Percentiles rank a stretch among this genome's conserved stretches.
phyloP scores from a whole-genome alignment of 2,329 filamentous ascomycete genomes.

The Neonectria ditissima region DNA sequence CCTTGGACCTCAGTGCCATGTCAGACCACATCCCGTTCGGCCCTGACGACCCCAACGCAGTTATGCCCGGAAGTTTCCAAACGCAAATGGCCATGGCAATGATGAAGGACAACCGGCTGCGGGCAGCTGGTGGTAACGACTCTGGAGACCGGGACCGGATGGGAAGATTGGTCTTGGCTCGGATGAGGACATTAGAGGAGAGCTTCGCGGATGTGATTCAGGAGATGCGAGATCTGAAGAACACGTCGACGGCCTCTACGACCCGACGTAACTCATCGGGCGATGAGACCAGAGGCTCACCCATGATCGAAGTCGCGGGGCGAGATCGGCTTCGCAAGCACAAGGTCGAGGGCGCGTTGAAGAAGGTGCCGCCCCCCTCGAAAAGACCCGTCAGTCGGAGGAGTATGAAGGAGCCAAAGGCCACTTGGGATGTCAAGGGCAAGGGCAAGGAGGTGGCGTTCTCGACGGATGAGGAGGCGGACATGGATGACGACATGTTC shows the following conservation, averaged over 20 bases:
- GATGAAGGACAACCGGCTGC: slow-evolving; percentile 67
- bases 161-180: slow-evolving; percentile 83
- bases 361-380: slow-evolving; percentile 43
- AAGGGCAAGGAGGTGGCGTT: slow-evolving; percentile 62
- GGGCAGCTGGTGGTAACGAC: slow-evolving; percentile 54
- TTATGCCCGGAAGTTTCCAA: slow-evolving; percentile 80
- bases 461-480: slow-evolving; percentile 52
- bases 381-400: slow-evolving; percentile 54
- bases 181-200: slow-evolving; percentile 94
- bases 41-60: slow-evolving; percentile 70
- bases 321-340: slow-evolving; percentile 43
- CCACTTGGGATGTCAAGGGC: slow-evolving; percentile 53
- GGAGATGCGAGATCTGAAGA: slow-evolving; percentile 77
- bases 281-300: slow-evolving; percentile 50
- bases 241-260: slow-evolving; percentile 58
- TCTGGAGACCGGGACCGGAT: slow-evolving; percentile 72
- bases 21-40: slow-evolving; percentile 74
- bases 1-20: slow-evolving; percentile 78
- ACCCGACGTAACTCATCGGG: slow-evolving; percentile 65
- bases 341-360: slow-evolving; percentile 41
- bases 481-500: slow-evolving; percentile 45
- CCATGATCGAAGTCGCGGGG: slow-evolving; percentile 52
- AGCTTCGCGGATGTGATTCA: slow-evolving; percentile 88
- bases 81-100: slow-evolving; percentile 83
- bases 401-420: slow-evolving; percentile 57